Evolutionary conservation across 108 stramenopile genomes (phyloP).

Genomic region (Fistulifera solaris): DNA sequence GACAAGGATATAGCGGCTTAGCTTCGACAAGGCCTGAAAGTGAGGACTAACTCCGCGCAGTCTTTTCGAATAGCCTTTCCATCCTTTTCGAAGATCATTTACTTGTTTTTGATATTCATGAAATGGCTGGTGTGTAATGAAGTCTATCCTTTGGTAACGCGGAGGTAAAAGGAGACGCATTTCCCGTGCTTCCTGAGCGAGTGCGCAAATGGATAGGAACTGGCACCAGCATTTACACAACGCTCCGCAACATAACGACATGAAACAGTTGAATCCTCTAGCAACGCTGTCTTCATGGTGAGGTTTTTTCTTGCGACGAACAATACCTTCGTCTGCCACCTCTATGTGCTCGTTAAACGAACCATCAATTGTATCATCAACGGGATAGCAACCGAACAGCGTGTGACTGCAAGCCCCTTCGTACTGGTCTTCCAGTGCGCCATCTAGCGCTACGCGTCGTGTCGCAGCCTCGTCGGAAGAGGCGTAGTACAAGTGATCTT

Average conservation of each 20-base stretch:
- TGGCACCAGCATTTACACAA: constrained; percentile 79
- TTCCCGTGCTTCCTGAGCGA: constrained; percentile 84
- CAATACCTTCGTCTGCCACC: constrained; percentile 22
- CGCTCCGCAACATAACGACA: constrained; percentile 59
- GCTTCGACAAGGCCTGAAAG: constrained; percentile 52
- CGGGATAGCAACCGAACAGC: constrained; percentile 79
- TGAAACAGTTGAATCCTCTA: constrained; percentile 43
- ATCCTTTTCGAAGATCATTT: constrained; percentile 56
- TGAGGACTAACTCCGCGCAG: constrained; percentile 50
- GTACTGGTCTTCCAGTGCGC: constrained; percentile 67
- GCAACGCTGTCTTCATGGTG: constrained; percentile 56
- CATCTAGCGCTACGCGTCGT: constrained; percentile 39
- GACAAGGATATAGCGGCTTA: constrained; percentile 63
- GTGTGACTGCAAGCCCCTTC: constrained; percentile 85
- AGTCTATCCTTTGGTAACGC: constrained; percentile 67
- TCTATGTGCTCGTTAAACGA: constrained; percentile 35
- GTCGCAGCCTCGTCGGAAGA: constrained; percentile 28
- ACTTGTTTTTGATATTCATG: constrained; percentile 75
- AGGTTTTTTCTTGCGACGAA: constrained; percentile 31
- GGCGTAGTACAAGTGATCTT: constrained; percentile 78
- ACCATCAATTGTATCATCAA: constrained; percentile 42
- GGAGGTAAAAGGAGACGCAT: constrained; percentile 66
- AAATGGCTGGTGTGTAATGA: constrained; percentile 82
- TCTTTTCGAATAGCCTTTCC: constrained; percentile 44
- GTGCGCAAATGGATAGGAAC: constrained; percentile 64